Percentiles rank a stretch among this genome's conserved stretches.
Conservation (phyloP, 768 basidiomycete genomes). For the Psilocybe cyanescens region DNA sequence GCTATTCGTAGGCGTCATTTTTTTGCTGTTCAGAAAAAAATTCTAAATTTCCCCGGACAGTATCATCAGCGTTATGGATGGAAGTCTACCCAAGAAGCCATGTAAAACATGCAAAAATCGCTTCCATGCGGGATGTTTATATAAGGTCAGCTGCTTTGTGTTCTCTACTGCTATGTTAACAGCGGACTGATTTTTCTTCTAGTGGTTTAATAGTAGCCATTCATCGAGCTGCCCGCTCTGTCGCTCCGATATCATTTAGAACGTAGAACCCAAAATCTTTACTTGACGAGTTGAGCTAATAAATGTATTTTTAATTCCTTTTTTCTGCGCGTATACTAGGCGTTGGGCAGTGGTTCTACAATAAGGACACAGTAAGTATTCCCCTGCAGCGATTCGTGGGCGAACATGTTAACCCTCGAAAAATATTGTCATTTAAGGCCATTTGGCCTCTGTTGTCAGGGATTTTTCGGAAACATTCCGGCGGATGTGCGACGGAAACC, state of each 20-base stretch:
- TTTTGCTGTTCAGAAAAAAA: not conserved
- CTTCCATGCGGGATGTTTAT: slow-evolving; percentile 91
- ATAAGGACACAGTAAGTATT: too few relatives aligned
- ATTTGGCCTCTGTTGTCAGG: too few relatives aligned
- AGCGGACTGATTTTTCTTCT: not conserved
- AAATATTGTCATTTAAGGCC: too few relatives aligned
- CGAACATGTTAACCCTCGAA: not conserved
- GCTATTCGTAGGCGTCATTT: slow-evolving; percentile 72
- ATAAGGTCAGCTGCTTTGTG: slow-evolving; percentile 62
- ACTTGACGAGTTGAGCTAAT: not conserved
- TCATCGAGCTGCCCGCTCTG: slow-evolving; percentile 92
- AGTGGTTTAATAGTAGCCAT: slow-evolving; percentile 93
- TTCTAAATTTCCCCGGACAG: slow-evolving; percentile 39
- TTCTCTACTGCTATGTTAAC: not conserved
- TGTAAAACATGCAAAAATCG: slow-evolving; percentile 95
- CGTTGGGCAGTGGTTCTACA: too few relatives aligned
- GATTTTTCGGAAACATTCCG: too few relatives aligned
- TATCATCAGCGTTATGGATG: slow-evolving; percentile 90
- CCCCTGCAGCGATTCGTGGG: too few relatives aligned
- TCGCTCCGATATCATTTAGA: slow-evolving; percentile 68
- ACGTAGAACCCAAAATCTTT: not conserved
- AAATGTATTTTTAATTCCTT: not conserved
- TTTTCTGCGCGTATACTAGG: not conserved
- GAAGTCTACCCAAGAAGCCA: slow-evolving; percentile 83
- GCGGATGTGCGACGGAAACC: too few relatives aligned